A percentile compares a stretch with the other conserved stretches of the same genome.
Evolutionary conservation across 2,329 filamentous ascomycete species (phyloP).

Genomic region (Metarhizium guizhouense): DNA sequence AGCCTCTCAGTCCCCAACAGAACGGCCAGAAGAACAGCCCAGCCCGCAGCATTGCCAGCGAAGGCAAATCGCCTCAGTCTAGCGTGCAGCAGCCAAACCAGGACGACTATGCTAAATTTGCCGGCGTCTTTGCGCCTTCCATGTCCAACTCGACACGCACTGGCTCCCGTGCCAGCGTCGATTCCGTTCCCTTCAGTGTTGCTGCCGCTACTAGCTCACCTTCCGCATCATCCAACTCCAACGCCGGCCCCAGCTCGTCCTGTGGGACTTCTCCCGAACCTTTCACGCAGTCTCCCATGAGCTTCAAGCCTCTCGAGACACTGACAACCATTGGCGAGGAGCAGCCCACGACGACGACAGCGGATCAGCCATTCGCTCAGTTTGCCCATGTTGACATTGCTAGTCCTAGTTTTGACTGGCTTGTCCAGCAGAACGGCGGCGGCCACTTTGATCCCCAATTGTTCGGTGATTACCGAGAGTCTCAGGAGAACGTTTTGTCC

Average conservation of each 20-base stretch:
- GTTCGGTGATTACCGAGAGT: constrained; percentile 87
- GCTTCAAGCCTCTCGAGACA: constrained; percentile 54
- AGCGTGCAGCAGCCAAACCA: constrained; percentile 7
- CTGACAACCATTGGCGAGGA: constrained; percentile 60
- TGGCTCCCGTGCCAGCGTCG: constrained; percentile 40
- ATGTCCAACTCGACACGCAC: constrained; percentile 35
- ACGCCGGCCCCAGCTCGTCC: constrained; percentile 46
- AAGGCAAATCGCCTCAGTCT: constrained; percentile 14
- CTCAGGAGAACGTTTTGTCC: constrained; percentile 69
- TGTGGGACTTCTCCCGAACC: constrained; percentile 75
- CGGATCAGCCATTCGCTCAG: constrained; percentile 23
- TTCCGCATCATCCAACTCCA: constrained; percentile 53
- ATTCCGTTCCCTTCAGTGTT: constrained; percentile 38
- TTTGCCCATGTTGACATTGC: constrained; percentile 31
- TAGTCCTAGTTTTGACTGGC: constrained; percentile 58
- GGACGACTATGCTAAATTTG: constrained; percentile 42
- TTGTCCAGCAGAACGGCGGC: constrained; percentile 71
- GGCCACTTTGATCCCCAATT: constrained; percentile 85
- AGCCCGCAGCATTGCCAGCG: constrained; percentile 20
- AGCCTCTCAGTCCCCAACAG: constrained; percentile 22
- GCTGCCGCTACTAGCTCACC: constrained; percentile 53
- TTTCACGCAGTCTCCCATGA: constrained; percentile 59
- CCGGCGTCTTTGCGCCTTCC: constrained; percentile 51
- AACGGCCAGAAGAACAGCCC: constrained; percentile 16
- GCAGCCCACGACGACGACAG: constrained; percentile 33